Conservation (phyloP, 2,329 filamentous ascomycete genomes). For the Colletotrichum godetiae region DNA sequence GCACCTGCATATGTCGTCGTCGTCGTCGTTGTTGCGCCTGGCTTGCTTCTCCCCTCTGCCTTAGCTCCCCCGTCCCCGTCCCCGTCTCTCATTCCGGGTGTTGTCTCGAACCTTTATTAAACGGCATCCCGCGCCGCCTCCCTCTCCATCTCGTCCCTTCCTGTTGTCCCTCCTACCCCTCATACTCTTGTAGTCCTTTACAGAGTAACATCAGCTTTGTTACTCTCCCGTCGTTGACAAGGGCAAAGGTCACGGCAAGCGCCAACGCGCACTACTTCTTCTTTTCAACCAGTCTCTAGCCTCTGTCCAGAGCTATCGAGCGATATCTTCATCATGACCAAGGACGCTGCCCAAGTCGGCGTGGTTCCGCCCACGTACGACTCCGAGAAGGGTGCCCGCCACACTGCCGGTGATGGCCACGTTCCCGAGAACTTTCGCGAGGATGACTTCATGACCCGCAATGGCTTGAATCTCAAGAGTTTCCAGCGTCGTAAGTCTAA, state of each 20-base stretch:
- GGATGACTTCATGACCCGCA: slow-evolving; percentile 49
- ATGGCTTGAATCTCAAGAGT: slow-evolving; percentile 50
- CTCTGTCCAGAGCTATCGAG: slow-evolving; percentile 3
- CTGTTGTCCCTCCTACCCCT: slow-evolving; percentile 17
- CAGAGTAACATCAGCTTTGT: slow-evolving; percentile 19
- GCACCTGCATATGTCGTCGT: slow-evolving; percentile 6
- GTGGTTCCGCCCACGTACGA: slow-evolving; percentile 34
- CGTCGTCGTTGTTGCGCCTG: not conserved
- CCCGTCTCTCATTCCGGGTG: not conserved
- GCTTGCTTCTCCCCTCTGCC: not conserved
- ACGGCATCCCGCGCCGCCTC: slow-evolving; percentile 17
- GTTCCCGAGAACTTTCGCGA: slow-evolving; percentile 40
- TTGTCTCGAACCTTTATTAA: slow-evolving; percentile 30
- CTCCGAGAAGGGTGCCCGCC: slow-evolving; percentile 36
- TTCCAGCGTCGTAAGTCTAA: slow-evolving; percentile 48
- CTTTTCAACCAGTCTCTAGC: not conserved
- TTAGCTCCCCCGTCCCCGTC: not conserved
- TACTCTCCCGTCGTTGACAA: slow-evolving; percentile 19
- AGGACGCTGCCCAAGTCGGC: slow-evolving; percentile 30
- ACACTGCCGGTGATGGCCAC: slow-evolving; percentile 22
- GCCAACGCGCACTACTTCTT: slow-evolving; percentile 11
- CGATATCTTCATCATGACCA: slow-evolving; percentile 23
- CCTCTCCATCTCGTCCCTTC: not conserved
- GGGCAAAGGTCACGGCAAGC: slow-evolving; percentile 31
- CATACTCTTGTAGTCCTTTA: slow-evolving; percentile 20